These are phyloP conservation scores for Rhododendron henanense DNA, from an alignment of 148 eudicot genomes.

Conservation along the genomic window DNA sequence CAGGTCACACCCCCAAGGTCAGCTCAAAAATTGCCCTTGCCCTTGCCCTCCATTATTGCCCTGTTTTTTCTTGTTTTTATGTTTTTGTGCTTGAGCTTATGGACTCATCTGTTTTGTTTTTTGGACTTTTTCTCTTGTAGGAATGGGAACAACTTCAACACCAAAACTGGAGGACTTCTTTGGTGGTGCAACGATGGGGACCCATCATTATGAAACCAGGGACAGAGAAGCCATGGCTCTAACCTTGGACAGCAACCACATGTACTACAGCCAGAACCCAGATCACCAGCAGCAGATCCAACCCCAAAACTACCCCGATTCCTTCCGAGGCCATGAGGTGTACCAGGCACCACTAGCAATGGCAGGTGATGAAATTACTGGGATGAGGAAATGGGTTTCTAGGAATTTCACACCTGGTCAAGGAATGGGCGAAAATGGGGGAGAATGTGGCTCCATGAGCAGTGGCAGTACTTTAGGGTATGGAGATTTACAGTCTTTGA, in stretches of 20 bases:
- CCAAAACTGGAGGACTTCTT: slow-evolving; percentile 83
- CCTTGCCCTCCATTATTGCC: background rate
- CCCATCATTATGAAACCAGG: slow-evolving; percentile 33
- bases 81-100: background rate
- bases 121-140: slow-evolving; percentile 21
- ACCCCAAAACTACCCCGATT: slow-evolving; percentile 27
- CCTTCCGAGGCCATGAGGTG: slow-evolving; percentile 26
- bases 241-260: slow-evolving; percentile 30
- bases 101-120: background rate
- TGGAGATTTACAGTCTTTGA: slow-evolving; percentile 68
- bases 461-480: slow-evolving; percentile 33
- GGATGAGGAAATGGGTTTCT: slow-evolving; percentile 53
- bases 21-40: background rate
- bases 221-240: slow-evolving; percentile 30
- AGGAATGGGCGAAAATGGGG: slow-evolving; percentile 23
- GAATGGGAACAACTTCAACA: slow-evolving; percentile 31
- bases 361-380: slow-evolving; percentile 36
- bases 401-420: slow-evolving; percentile 29
- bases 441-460: slow-evolving; percentile 19
- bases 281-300: slow-evolving; percentile 22
- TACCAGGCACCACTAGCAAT: slow-evolving; percentile 27
- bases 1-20: slow-evolving; percentile 59
- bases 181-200: slow-evolving; percentile 53
- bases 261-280: slow-evolving; percentile 41
- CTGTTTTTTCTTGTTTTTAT: background rate